phyloP scores from a whole-genome alignment of 352 stramenopile genomes.

The Pythium coloratum region DNA sequence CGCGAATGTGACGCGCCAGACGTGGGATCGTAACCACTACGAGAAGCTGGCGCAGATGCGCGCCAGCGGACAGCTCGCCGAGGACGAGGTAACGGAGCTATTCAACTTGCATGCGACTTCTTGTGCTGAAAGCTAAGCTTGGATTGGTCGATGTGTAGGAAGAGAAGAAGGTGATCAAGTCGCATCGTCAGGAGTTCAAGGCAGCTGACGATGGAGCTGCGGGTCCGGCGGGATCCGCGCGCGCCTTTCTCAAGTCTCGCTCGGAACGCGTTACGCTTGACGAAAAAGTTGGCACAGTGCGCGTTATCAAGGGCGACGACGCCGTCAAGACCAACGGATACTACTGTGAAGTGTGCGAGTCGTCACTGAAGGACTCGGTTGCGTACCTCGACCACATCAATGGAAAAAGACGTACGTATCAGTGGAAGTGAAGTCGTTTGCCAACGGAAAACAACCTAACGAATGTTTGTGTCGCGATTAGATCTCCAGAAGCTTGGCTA shows the following conservation, averaged over 20 bases:
- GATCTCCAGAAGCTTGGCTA: constrained; percentile 90
- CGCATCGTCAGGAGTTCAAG: constrained; percentile 77
- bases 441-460: background rate
- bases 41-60: constrained; percentile 77
- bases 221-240: constrained; percentile 59
- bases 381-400: constrained; percentile 96
- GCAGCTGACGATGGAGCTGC: constrained; percentile 60
- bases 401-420: constrained; percentile 89
- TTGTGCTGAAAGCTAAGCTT: background rate
- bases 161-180: constrained; percentile 71
- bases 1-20: constrained; percentile 80
- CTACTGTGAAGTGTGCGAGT: constrained; percentile 93
- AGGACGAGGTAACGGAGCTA: constrained; percentile 36
- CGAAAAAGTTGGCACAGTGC: constrained; percentile 76
- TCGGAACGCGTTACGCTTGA: constrained; percentile 81
- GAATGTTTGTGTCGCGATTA: constrained; percentile 27
- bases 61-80: constrained; percentile 61
- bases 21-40: constrained; percentile 80
- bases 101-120: background rate
- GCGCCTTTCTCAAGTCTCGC: constrained; percentile 79
- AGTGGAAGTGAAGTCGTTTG: background rate
- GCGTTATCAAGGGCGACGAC: constrained; percentile 87
- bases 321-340: constrained; percentile 81
- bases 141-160: constrained; percentile 21
- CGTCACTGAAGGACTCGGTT: constrained; percentile 90